Evolutionary conservation across 1,284 basidiomycete genomes (phyloP).

Genomic region (Takashimella koratensis): DNA sequence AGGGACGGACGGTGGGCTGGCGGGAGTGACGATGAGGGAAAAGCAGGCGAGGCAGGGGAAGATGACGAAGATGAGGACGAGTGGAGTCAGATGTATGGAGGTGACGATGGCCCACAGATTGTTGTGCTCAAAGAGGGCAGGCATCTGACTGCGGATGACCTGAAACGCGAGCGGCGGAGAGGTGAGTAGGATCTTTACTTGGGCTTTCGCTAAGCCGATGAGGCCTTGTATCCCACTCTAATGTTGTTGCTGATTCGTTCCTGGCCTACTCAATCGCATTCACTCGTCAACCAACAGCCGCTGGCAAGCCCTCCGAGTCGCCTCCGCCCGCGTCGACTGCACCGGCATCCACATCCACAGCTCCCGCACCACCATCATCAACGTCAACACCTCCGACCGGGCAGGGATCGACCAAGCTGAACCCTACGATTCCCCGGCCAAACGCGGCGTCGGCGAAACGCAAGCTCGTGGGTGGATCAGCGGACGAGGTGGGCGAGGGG

Average conservation of each 20-base stretch:
- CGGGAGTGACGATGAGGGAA: slow-evolving; percentile 33
- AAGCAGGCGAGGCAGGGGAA: slow-evolving; percentile 11
- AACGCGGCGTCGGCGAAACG: slow-evolving; percentile 27
- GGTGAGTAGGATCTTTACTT: slow-evolving; percentile 60
- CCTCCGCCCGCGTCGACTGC: slow-evolving; percentile 8
- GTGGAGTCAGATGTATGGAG: slow-evolving; percentile 68
- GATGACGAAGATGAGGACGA: slow-evolving; percentile 62
- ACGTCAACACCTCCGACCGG: background rate
- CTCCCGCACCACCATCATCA: background rate
- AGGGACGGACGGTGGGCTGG: slow-evolving; percentile 39
- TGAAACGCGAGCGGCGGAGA: slow-evolving; percentile 67
- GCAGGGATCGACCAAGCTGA: background rate
- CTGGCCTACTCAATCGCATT: too few species aligned
- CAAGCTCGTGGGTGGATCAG: slow-evolving; percentile 32
- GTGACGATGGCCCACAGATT: slow-evolving; percentile 76
- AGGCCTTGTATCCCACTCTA: too few species aligned
- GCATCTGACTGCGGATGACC: slow-evolving; percentile 70
- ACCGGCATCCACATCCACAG: slow-evolving; percentile 1
- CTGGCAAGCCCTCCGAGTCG: slow-evolving; percentile 18
- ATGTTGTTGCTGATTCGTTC: too few species aligned
- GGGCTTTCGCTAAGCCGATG: too few species aligned
- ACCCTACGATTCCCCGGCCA: slow-evolving; percentile 8
- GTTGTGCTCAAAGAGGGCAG: slow-evolving; percentile 80
- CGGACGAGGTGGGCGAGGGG: slow-evolving; percentile 2
- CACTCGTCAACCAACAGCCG: too few species aligned